Conservation (phyloP, 1,284 basidiomycete genomes). For the Wallemia mellicola region DNA sequence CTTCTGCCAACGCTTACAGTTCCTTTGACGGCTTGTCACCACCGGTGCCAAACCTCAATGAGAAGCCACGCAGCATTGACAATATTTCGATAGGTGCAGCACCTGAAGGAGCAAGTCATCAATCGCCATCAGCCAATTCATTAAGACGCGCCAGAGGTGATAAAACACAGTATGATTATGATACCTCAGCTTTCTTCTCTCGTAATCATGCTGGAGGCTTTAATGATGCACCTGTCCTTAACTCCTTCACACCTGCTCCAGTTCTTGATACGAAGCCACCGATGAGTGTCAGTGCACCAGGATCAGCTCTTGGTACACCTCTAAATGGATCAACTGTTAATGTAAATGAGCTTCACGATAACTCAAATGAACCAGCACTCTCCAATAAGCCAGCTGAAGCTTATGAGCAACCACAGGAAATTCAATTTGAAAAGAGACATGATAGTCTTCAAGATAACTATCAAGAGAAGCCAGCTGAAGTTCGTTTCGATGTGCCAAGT, state of each 20-base stretch:
- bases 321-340: no score
- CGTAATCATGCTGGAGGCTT: not conserved
- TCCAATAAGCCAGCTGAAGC: no score
- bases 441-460: no score
- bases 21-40: not conserved
- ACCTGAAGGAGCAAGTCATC: no score
- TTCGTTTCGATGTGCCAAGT: no score
- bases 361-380: no score
- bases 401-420: no score
- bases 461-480: no score
- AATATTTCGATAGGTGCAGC: no score
- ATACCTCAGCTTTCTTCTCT: not conserved
- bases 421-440: no score
- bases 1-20: not conserved
- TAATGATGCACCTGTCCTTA: not conserved
- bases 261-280: not conserved
- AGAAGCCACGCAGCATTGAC: not conserved
- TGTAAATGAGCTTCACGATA: no score
- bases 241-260: not conserved
- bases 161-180: not conserved
- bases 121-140: not conserved
- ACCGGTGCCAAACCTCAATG: not conserved
- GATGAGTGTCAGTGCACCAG: not conserved
- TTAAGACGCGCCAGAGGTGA: not conserved
- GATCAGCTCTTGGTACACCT: no score